A percentile compares a stretch with the other conserved stretches of the same genome.
Evolutionary conservation across 495 filamentous ascomycete genomes (phyloP).

Genomic region (Penicillium macrosclerotiorum): DNA sequence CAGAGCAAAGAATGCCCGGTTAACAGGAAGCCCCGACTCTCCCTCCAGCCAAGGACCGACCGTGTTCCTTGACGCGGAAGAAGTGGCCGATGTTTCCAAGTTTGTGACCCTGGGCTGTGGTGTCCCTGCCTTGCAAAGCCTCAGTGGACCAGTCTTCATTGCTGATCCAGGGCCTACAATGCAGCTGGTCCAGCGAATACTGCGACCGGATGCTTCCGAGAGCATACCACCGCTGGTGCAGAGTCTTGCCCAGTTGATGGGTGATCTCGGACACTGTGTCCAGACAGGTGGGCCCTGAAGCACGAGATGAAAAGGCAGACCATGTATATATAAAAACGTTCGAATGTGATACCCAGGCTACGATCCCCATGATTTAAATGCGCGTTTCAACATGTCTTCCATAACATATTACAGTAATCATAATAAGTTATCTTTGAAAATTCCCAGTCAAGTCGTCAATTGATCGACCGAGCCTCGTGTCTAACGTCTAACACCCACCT

Average conservation of each 20-base stretch:
- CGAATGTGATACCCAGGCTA: slow-evolving; percentile 11
- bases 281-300: not conserved
- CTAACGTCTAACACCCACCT: slow-evolving; percentile 28
- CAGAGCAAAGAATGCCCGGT: slow-evolving; percentile 26
- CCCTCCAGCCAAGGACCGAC: slow-evolving; percentile 13
- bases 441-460: too few species aligned
- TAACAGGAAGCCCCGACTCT: slow-evolving; percentile 13
- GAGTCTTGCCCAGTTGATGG: slow-evolving; percentile 55
- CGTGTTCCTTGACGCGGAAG: slow-evolving; percentile 50
- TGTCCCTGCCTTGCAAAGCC: slow-evolving; percentile 38
- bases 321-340: slow-evolving; percentile 1
- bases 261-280: slow-evolving; percentile 43
- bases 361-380: slow-evolving; percentile 3
- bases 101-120: slow-evolving; percentile 49
- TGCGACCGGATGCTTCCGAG: slow-evolving; percentile 25
- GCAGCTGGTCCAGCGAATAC: slow-evolving; percentile 22
- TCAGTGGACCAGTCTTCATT: slow-evolving; percentile 20
- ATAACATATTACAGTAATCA: too few species aligned
- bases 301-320: too few species aligned
- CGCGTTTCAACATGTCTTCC: too few species aligned
- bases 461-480: too few species aligned
- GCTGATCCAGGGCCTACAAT: slow-evolving; percentile 24
- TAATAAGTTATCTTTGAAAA: too few species aligned
- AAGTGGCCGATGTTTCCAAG: slow-evolving; percentile 39
- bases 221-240: slow-evolving; percentile 47